Conservation (phyloP, 257 asterid species). For the Dorcoceras hygrometricum region DNA sequence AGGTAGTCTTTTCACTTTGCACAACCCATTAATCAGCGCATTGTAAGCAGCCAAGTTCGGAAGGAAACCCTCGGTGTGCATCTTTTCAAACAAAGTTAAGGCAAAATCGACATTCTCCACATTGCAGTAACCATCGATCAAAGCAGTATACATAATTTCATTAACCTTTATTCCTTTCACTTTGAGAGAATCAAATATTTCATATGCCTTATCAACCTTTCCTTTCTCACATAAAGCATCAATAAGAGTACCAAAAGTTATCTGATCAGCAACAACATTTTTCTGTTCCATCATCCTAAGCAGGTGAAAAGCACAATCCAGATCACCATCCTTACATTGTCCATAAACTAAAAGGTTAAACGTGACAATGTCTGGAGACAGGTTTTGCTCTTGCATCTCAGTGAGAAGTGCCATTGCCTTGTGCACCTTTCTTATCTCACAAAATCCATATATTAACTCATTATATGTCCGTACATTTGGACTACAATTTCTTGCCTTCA, state of each 20-base stretch:
- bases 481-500: slow-evolving; percentile 46
- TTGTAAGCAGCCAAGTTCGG: slow-evolving; percentile 58
- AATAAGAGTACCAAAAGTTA: slow-evolving; percentile 57
- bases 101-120: slow-evolving; percentile 51
- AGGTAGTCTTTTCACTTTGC: slow-evolving; percentile 45
- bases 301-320: slow-evolving; percentile 61
- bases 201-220: slow-evolving; percentile 47
- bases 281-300: slow-evolving; percentile 59
- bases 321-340: slow-evolving; percentile 58
- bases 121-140: slow-evolving; percentile 60
- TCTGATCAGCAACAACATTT: slow-evolving; percentile 52
- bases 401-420: slow-evolving; percentile 63
- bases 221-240: slow-evolving; percentile 59
- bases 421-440: slow-evolving; percentile 52
- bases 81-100: slow-evolving; percentile 45
- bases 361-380: slow-evolving; percentile 50
- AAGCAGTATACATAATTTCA: slow-evolving; percentile 51
- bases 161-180: slow-evolving; percentile 47
- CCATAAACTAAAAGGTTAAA: slow-evolving; percentile 64
- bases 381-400: slow-evolving; percentile 50
- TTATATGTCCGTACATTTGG: slow-evolving; percentile 69
- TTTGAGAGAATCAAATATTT: slow-evolving; percentile 44
- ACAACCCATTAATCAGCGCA: slow-evolving; percentile 60
- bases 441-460: slow-evolving; percentile 63
- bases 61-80: slow-evolving; percentile 45